These are phyloP conservation scores for Naganishia sp. DNA, from an alignment of 1,284 basidiomycete species.

Conservation along the genomic window DNA sequence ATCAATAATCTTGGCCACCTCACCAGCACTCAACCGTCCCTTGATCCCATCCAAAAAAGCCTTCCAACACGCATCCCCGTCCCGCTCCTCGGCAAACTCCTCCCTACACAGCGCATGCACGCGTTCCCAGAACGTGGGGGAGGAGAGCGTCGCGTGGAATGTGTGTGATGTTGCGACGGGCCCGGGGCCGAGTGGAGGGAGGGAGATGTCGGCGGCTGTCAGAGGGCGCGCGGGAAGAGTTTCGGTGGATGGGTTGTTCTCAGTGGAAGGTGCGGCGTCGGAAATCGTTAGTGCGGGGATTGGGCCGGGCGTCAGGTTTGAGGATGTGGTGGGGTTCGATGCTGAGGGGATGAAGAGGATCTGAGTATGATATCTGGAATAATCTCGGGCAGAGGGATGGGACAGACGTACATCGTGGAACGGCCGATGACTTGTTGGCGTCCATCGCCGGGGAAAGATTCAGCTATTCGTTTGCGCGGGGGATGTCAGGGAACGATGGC, in stretches of 20 bases:
- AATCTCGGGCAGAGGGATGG: no score
- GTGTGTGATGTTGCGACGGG: constrained; percentile 44
- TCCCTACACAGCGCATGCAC: constrained; percentile 68
- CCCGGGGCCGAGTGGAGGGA: constrained; percentile 42
- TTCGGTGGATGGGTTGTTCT: constrained; percentile 34
- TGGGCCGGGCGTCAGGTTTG: constrained; percentile 2
- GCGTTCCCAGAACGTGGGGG: constrained; percentile 73
- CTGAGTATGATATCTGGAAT: no score
- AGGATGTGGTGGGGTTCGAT: not conserved
- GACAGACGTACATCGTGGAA: no score
- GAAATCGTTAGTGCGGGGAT: constrained; percentile 34
- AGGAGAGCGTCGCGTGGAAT: constrained; percentile 68
- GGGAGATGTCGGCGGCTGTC: constrained; percentile 40
- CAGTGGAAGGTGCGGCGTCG: constrained; percentile 35
- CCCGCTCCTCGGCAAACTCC: constrained; percentile 66
- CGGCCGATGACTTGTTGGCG: no score
- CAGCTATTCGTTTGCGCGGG: no score
- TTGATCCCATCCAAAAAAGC: constrained; percentile 52
- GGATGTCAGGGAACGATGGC: no score
- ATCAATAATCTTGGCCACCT: constrained; percentile 55
- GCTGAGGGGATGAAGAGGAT: constrained; percentile 20
- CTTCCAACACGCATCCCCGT: constrained; percentile 57
- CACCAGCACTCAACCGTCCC: constrained; percentile 48
- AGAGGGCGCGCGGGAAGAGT: constrained; percentile 50
- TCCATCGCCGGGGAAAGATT: no score